Conservation (phyloP, 2,329 filamentous ascomycete species). For the Cryphonectria naterciae region DNA sequence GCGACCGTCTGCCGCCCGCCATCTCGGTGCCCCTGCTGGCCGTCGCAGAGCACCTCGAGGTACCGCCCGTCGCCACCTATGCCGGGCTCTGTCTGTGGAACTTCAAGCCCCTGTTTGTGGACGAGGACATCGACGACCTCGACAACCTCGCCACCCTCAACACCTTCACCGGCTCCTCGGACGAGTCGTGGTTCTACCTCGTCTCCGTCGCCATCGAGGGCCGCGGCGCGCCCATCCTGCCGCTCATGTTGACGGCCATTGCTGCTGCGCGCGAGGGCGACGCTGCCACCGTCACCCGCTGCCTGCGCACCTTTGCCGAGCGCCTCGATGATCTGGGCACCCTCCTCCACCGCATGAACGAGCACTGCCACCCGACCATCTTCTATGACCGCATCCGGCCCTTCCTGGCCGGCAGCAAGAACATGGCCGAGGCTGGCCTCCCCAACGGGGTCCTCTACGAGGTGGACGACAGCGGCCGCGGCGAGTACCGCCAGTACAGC, state of each 20-base stretch:
- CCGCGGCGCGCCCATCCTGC: constrained; percentile 82
- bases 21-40: constrained; percentile 82
- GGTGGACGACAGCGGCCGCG: constrained; percentile 65
- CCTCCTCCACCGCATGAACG: constrained; percentile 87
- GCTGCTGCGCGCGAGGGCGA: constrained; percentile 75
- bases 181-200: constrained; percentile 99
- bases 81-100: constrained; percentile 94
- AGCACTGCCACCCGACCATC: constrained; percentile 89
- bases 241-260: constrained; percentile 87
- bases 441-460: constrained; percentile 89
- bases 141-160: constrained; percentile 86
- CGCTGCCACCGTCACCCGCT: constrained; percentile 70
- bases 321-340: constrained; percentile 81
- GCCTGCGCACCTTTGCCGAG: constrained; percentile 83
- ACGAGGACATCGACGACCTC: constrained; percentile 79
- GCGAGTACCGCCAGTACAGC: constrained; percentile 79
- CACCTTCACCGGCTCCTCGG: constrained; percentile 91
- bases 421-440: constrained; percentile 93
- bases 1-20: constrained; percentile 76
- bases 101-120: constrained; percentile 86
- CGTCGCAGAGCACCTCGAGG: constrained; percentile 76
- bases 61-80: constrained; percentile 93
- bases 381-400: constrained; percentile 98
- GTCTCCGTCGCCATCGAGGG: constrained; percentile 96
- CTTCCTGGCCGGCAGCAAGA: constrained; percentile 94